phyloP scores from a whole-genome alignment of 768 basidiomycete genomes.

The Russula dissimulans region DNA sequence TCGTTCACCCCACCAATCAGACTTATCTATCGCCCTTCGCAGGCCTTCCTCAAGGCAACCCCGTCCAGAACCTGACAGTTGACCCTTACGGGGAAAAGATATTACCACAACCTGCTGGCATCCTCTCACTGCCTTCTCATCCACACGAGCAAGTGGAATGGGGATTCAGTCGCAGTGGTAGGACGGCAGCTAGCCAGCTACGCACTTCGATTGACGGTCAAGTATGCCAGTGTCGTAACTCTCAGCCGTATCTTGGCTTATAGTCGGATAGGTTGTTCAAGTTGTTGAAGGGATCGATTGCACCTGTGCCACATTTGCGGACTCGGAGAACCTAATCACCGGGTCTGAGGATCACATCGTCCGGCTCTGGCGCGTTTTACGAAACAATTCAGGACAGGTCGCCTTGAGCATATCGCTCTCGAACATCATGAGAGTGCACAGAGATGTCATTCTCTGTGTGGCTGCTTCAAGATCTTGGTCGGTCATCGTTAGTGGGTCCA shows the following conservation, averaged over 20 bases:
- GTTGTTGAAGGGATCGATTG: constrained; percentile 67
- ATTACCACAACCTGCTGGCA: constrained; percentile 51
- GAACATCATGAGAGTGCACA: constrained; percentile 77
- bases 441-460: constrained; percentile 55
- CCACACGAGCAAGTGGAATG: constrained; percentile 68
- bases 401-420: constrained; percentile 33
- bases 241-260: background rate
- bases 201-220: constrained; percentile 54
- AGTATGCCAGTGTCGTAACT: constrained; percentile 29
- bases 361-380: constrained; percentile 66
- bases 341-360: constrained; percentile 75
- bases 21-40: background rate
- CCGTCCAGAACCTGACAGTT: constrained; percentile 43
- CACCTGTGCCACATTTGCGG: constrained; percentile 71
- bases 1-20: background rate
- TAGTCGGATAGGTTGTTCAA: constrained; percentile 51
- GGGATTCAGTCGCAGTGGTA: constrained; percentile 33
- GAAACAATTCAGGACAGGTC: constrained; percentile 16
- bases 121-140: constrained; percentile 47
- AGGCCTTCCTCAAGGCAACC: constrained; percentile 42
- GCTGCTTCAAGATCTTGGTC: constrained; percentile 78
- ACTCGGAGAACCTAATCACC: constrained; percentile 63
- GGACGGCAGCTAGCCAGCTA: constrained; percentile 42
- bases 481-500: constrained; percentile 70
- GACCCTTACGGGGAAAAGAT: constrained; percentile 54